Evolutionary conservation across 106 monocot genomes (phyloP).

Genomic region (Chionographis japonica): DNA sequence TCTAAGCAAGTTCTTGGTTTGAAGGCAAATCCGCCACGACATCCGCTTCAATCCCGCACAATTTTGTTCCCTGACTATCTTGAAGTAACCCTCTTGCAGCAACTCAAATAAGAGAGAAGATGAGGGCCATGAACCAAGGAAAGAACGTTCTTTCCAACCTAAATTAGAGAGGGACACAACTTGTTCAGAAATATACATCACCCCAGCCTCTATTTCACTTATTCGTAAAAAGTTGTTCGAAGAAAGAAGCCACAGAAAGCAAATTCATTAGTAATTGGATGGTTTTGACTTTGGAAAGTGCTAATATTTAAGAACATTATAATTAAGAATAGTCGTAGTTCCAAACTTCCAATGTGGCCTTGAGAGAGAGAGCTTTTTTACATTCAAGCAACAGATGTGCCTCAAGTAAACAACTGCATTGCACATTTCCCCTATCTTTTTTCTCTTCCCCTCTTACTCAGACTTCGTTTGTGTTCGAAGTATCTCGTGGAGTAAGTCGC

Average conservation of each 20-base stretch:
- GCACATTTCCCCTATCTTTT: too few relatives aligned
- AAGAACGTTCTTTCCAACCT: neutral
- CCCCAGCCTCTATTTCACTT: slow-evolving; percentile 99
- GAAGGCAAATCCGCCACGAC: slow-evolving; percentile 80
- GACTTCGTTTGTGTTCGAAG: too few relatives aligned
- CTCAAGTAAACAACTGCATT: too few relatives aligned
- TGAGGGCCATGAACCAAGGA: neutral
- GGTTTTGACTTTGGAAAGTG: neutral
- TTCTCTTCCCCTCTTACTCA: too few relatives aligned
- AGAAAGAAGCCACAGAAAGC: neutral
- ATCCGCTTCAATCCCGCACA: slow-evolving; percentile 81
- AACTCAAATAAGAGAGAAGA: neutral
- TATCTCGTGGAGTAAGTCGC: too few relatives aligned
- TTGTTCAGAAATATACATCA: slow-evolving; percentile 48
- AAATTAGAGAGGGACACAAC: neutral
- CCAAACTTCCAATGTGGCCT: too few relatives aligned
- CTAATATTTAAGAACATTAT: neutral
- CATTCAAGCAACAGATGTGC: too few relatives aligned
- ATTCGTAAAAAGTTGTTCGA: slow-evolving; percentile 92
- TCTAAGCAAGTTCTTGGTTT: slow-evolving; percentile 51
- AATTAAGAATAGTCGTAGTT: too few relatives aligned
- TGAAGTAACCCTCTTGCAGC: slow-evolving; percentile 59
- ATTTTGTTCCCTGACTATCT: slow-evolving; percentile 67
- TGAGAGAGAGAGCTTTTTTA: too few relatives aligned
- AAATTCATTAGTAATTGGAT: neutral